A percentile compares a stretch with the other conserved stretches of the same genome.
Conservation (phyloP, 441 rosid genomes). For the Erodium moschatum region DNA sequence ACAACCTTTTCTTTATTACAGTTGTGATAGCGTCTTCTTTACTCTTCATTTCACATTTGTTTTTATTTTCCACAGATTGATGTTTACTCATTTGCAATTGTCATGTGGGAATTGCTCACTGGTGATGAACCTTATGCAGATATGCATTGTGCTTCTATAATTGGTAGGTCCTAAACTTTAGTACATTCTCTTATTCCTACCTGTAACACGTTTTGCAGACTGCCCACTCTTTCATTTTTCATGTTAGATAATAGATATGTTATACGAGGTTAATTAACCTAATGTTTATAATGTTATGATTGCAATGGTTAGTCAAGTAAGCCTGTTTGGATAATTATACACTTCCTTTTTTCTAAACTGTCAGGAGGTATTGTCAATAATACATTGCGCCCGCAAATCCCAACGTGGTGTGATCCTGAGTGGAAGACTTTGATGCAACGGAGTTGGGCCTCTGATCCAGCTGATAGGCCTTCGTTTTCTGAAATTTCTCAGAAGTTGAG, state of each 20-base stretch:
- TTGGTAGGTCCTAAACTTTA: conserved; percentile 42
- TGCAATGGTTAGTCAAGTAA: neutral
- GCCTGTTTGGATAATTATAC: neutral
- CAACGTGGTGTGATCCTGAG: conserved; percentile 97
- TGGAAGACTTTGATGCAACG: conserved; percentile 92
- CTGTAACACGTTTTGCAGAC: neutral
- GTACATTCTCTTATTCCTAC: conserved; percentile 2
- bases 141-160: conserved; percentile 90
- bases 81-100: conserved; percentile 96
- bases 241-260: neutral
- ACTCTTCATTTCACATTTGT: conserved; percentile 8
- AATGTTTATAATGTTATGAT: no score
- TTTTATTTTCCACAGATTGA: conserved; percentile 51
- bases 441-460: conserved; percentile 80
- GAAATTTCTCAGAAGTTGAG: conserved; percentile 9
- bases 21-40: no score
- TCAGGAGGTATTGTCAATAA: conserved; percentile 96
- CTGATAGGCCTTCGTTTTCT: conserved; percentile 64
- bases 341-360: conserved; percentile 12
- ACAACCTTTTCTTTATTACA: no score
- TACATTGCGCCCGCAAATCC: conserved; percentile 80
- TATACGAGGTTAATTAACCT: no score
- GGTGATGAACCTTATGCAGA: conserved; percentile 96
- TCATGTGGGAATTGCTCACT: conserved; percentile 96
- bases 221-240: neutral